These are phyloP conservation scores for Lentithecium fluviatile DNA, from an alignment of 495 filamentous ascomycete species.

Conservation along the genomic window DNA sequence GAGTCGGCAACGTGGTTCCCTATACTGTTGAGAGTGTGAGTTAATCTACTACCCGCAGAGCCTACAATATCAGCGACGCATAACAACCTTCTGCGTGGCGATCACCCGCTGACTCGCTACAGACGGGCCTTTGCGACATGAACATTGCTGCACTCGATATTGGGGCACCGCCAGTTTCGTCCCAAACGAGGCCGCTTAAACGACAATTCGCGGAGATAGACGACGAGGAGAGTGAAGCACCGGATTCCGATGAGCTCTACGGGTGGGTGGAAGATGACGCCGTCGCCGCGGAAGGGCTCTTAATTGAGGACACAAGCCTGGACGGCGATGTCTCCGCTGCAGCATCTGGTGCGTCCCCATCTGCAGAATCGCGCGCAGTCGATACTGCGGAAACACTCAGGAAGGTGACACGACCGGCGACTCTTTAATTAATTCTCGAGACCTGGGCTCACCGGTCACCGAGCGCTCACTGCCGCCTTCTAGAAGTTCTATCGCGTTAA, in stretches of 20 bases:
- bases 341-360: constrained; percentile 18
- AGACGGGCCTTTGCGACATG: constrained; percentile 35
- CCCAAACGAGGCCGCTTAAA: constrained; percentile 25
- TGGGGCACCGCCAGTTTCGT: constrained; percentile 11
- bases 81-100: constrained; percentile 1
- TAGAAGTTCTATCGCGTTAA: not conserved
- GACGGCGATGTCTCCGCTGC: constrained; percentile 2
- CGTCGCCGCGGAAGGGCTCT: constrained; percentile 34
- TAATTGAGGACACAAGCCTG: constrained; percentile 17
- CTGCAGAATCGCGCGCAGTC: constrained; percentile 21
- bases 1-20: constrained; percentile 36
- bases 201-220: constrained; percentile 34
- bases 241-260: constrained; percentile 34
- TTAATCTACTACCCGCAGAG: constrained; percentile 31
- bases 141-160: constrained; percentile 32
- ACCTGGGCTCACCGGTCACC: not conserved
- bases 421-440: constrained; percentile 2
- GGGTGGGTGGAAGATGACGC: constrained; percentile 37
- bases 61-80: constrained; percentile 24
- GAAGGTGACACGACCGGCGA: constrained; percentile 8
- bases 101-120: constrained; percentile 28
- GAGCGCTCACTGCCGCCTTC: not conserved
- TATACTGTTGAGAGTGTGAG: constrained; percentile 37
- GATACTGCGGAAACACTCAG: constrained; percentile 5
- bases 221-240: constrained; percentile 29